A percentile compares a stretch with the other conserved stretches of the same genome.
Conservation (phyloP, 1,284 basidiomycete genomes). For the Tausonia pullulans region DNA sequence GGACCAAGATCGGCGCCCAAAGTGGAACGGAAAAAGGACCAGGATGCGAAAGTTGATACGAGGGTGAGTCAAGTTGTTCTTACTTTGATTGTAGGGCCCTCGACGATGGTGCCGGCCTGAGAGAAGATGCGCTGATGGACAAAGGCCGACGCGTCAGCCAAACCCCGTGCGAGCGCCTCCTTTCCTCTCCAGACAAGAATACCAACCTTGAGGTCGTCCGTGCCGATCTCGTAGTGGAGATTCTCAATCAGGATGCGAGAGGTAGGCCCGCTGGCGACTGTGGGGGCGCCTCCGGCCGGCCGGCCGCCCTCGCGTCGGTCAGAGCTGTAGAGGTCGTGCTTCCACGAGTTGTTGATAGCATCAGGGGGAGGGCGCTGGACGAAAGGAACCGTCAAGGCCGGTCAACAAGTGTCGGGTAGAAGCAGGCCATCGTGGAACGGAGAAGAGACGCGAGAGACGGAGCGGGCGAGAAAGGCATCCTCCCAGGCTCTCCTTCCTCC, state of each 20-base stretch:
- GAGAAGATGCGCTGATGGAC: slow-evolving; percentile 56
- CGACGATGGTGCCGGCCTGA: slow-evolving; percentile 78
- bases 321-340: slow-evolving; percentile 32
- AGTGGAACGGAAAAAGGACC: too few relatives aligned
- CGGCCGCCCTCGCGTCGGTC: slow-evolving; percentile 5
- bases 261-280: slow-evolving; percentile 35
- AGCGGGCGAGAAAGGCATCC: too few relatives aligned
- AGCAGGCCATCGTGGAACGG: not conserved
- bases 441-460: not conserved
- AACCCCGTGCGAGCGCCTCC: not conserved
- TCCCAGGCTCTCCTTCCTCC: too few relatives aligned
- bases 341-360: slow-evolving; percentile 33
- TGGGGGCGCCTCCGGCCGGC: slow-evolving; percentile 20
- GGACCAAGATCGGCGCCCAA: too few relatives aligned
- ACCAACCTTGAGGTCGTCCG: slow-evolving; percentile 75
- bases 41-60: too few relatives aligned
- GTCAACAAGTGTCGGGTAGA: too few relatives aligned
- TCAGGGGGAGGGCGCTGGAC: slow-evolving; percentile 32
- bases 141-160: slow-evolving; percentile 7
- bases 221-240: slow-evolving; percentile 85
- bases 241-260: slow-evolving; percentile 70
- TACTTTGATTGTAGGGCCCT: slow-evolving; percentile 88
- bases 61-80: slow-evolving; percentile 27
- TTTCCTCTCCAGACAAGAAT: not conserved
- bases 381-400: too few relatives aligned